A percentile compares a stretch with the other conserved stretches of the same genome.
Evolutionary conservation across 179 eudicot species (phyloP).

Genomic region (Heliamphora ciliata): DNA sequence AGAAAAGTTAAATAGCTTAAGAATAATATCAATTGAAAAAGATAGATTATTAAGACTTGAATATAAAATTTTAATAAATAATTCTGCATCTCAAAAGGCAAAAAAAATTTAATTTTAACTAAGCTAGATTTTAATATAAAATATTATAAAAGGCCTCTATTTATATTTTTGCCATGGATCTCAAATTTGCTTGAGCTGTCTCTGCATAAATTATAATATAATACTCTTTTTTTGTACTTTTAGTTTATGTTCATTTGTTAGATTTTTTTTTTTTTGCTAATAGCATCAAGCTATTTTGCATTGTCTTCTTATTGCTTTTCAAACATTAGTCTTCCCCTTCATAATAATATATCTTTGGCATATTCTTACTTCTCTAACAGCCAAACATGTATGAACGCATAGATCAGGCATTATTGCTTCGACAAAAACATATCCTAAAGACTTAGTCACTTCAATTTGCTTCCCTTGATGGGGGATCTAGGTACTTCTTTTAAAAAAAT

Average conservation of each 20-base stretch:
- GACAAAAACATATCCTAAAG: constrained; percentile 62
- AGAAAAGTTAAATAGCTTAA: too few relatives aligned
- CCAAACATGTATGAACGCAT: constrained; percentile 69
- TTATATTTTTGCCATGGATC: too few relatives aligned
- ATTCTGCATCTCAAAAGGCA: too few relatives aligned
- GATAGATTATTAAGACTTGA: too few relatives aligned
- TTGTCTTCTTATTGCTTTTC: not conserved
- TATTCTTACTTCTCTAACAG: constrained; percentile 30
- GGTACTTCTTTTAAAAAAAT: constrained; percentile 34
- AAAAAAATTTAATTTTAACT: too few relatives aligned
- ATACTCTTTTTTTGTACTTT: not conserved
- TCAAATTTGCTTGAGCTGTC: too few relatives aligned
- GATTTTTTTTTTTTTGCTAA: not conserved
- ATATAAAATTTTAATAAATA: too few relatives aligned
- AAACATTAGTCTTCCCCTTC: not conserved
- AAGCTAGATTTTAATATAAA: too few relatives aligned
- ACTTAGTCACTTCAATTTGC: constrained; percentile 66
- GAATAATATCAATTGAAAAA: too few relatives aligned
- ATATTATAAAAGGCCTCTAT: too few relatives aligned
- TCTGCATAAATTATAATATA: constrained; percentile 12
- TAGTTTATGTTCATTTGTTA: not conserved
- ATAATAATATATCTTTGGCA: not conserved
- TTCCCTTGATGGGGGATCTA: constrained; percentile 63
- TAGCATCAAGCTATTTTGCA: not conserved
- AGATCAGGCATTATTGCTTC: constrained; percentile 56